Evolutionary conservation across 2,329 filamentous ascomycete genomes (phyloP).

Genomic region (Fusarium redolens): DNA sequence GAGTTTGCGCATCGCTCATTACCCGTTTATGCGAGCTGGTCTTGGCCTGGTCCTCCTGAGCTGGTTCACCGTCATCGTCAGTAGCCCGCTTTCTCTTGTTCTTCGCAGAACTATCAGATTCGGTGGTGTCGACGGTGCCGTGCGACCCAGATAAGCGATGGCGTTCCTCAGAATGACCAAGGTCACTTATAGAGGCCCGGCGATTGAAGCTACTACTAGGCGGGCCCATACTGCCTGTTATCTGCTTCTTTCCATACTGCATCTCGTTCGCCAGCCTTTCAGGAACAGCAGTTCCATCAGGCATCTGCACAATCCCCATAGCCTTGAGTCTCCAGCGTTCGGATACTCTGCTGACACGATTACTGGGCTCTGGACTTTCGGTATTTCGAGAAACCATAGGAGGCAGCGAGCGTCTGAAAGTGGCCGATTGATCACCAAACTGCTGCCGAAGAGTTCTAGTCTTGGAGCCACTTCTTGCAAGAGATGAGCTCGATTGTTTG

Average conservation of each 20-base stretch:
- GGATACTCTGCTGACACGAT: slow-evolving; percentile 53
- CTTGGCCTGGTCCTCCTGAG: slow-evolving; percentile 23
- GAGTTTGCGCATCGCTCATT: slow-evolving; percentile 56
- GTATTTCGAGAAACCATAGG: slow-evolving; percentile 47
- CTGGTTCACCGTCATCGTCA: slow-evolving; percentile 42
- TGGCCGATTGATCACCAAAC: slow-evolving; percentile 44
- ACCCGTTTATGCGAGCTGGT: slow-evolving; percentile 53
- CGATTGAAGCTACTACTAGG: slow-evolving; percentile 29
- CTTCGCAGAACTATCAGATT: slow-evolving; percentile 32
- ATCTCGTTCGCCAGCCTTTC: slow-evolving; percentile 62
- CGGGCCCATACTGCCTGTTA: slow-evolving; percentile 50
- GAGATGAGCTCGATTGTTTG: slow-evolving; percentile 36
- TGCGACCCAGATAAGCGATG: slow-evolving; percentile 40
- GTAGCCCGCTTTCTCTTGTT: slow-evolving; percentile 50
- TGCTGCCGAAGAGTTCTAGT: slow-evolving; percentile 53
- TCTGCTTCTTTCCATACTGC: slow-evolving; percentile 55
- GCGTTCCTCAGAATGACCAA: slow-evolving; percentile 29
- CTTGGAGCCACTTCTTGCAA: slow-evolving; percentile 48
- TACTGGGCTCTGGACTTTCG: slow-evolving; percentile 41
- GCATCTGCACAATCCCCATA: slow-evolving; percentile 64
- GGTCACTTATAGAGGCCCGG: slow-evolving; percentile 42
- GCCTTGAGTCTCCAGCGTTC: slow-evolving; percentile 61
- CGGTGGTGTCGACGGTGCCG: slow-evolving; percentile 14
- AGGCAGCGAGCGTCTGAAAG: slow-evolving; percentile 56
- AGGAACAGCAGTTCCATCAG: slow-evolving; percentile 64